These are phyloP conservation scores for Fusarium sp. DNA, from an alignment of 2,329 filamentous ascomycete genomes.

Conservation along the genomic window DNA sequence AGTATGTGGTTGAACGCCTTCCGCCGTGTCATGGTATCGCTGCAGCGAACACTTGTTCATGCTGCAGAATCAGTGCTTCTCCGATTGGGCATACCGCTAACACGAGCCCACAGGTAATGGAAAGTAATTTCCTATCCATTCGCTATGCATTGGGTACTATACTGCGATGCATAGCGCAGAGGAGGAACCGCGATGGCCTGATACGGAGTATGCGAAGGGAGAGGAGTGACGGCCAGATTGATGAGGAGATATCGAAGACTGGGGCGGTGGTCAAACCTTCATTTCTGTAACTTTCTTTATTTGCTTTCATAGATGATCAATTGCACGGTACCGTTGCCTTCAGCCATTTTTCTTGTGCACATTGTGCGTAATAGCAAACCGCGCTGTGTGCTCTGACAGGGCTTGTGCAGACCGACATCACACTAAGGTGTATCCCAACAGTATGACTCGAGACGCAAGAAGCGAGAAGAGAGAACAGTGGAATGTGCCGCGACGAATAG, in stretches of 20 bases:
- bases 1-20: slow-evolving; percentile 1
- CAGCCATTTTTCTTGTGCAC: slow-evolving; percentile 10
- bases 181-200: neutral
- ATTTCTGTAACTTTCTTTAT: neutral
- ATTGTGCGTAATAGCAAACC: neutral
- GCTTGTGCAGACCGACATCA: slow-evolving; percentile 7
- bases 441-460: neutral
- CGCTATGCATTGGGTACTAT: neutral
- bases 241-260: neutral
- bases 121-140: slow-evolving; percentile 2
- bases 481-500: neutral
- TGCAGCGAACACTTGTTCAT: slow-evolving; percentile 5
- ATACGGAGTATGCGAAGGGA: neutral
- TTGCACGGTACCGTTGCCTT: slow-evolving; percentile 16
- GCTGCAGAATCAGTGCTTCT: slow-evolving; percentile 4
- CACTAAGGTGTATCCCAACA: slow-evolving; percentile 1
- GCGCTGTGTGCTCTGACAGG: slow-evolving; percentile 21
- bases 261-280: neutral
- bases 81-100: slow-evolving; percentile 15
- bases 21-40: slow-evolving; percentile 22
- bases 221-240: neutral
- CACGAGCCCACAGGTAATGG: slow-evolving; percentile 11
- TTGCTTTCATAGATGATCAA: slow-evolving; percentile 15
- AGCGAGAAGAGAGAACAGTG: slow-evolving; percentile 6
- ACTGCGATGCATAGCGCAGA: neutral